These are phyloP conservation scores for Lyophyllum decastes DNA, from an alignment of 768 basidiomycete genomes.

Conservation along the genomic window DNA sequence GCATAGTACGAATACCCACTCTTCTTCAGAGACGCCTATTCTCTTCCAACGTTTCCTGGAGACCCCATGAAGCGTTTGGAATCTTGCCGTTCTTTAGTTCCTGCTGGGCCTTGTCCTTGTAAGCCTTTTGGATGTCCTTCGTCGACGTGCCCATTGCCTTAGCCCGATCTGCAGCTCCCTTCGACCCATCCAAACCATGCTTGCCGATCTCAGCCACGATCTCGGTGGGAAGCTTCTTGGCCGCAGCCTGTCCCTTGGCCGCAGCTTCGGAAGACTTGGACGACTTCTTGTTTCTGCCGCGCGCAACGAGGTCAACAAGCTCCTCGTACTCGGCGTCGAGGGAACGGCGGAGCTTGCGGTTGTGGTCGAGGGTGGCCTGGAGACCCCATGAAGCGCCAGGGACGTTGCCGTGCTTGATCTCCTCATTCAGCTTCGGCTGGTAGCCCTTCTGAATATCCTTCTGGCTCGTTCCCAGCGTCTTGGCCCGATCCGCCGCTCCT, in stretches of 20 bases:
- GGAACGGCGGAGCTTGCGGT: background rate
- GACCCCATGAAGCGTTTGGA: background rate
- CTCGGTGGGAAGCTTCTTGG: background rate
- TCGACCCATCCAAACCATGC: slow-evolving; percentile 1
- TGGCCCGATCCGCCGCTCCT: background rate
- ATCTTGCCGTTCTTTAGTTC: background rate
- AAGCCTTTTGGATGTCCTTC: background rate
- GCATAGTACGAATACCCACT: background rate
- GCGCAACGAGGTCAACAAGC: background rate
- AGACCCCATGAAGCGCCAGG: background rate
- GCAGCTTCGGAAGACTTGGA: background rate
- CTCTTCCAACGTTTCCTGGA: background rate
- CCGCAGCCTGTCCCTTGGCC: background rate
- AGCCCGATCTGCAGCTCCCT: background rate
- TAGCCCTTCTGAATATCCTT: slow-evolving; percentile 2
- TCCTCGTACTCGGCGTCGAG: background rate
- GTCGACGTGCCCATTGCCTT: background rate
- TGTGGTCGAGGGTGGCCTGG: background rate
- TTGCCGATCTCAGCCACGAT: background rate
- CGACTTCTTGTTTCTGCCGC: background rate
- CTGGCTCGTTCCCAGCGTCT: background rate
- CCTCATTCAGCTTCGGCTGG: background rate
- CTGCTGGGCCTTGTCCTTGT: background rate
- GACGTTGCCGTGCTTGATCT: background rate
- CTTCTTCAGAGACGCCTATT: background rate